Base-by-base conservation (phyloP, 2,329 filamentous ascomycete species). In the Passalora sequoiae region DNA sequence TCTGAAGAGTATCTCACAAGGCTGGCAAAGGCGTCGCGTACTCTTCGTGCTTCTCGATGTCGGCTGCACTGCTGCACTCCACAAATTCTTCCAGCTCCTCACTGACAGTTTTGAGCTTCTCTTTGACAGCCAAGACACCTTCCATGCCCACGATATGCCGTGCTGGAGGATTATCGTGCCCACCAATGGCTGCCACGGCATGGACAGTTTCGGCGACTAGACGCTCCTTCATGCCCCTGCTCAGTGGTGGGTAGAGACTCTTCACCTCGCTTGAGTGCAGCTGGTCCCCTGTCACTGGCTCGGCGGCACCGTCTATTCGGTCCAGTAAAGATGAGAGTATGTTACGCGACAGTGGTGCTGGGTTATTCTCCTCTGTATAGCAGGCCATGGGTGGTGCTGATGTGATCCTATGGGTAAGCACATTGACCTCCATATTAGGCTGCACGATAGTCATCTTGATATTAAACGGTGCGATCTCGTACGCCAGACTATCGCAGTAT, bases 61-160 rank as follows among this genome's bases (percentile, higher is more conserved):
- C 89, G 12, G 92, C 89, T 0, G 86, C 83, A 53, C 84, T 75
- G 59, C 89, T 96, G 19, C 89, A 84, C 57, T 94, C 88, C 20
- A 95, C 84, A 66, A 97, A 97, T 55, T 97, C 92, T 65, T 97
- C 92, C 44, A 97, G 70, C 69, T 97, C 92, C 64, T 97, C 89
- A 51, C 88, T 94, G 2, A 96, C 87, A 2, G 89, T 96, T 70
- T 94, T 95, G 43, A 98, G 71, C 69, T 97, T 97, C 68, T 97
- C 92, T 64, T 91, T 94, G 28, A 97, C 91, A 29, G 86, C 86
- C 4, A 80, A 76, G 9, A 91, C 84, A 1, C 87, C 91, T 65
- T 97, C 92, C 42, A 84, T 80, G 0, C 92, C 91, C 2, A 97
- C 89, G 58, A 97, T 96, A 63, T 97, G 91, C 22, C 92, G 75